Base-by-base conservation (phyloP, 345 rosid species). In the Mangifera indica region DNA sequence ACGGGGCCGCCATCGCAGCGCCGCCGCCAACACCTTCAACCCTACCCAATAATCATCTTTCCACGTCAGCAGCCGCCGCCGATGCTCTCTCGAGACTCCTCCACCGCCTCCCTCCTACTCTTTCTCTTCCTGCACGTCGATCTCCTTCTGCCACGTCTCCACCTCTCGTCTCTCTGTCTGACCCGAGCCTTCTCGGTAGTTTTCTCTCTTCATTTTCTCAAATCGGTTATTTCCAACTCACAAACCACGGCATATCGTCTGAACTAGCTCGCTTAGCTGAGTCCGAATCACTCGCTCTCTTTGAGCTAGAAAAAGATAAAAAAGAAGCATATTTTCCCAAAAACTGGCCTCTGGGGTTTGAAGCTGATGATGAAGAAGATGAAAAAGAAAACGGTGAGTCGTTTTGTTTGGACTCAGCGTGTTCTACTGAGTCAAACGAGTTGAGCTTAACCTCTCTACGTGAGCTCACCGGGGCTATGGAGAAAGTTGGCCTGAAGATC, bases 1-100 rank as follows among this genome's bases (percentile, higher is more conserved):
- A 76, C 86, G 79, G 77, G 68, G 80, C 78, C 69, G 80, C 87
- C 84, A 90, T 88, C 60, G 71, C 87, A 8, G 93, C 97, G 17
- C 97, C 98, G 6, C 98, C 93, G 6, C 98, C 98, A 29, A 90
- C 98, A 2, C 93, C 94, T 2, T 86, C 93, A 9, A 72, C 81
- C 8, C 90, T 79, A 40, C 76, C 82, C 10, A 77, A 78, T 72
- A 18, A 73, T 74, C 81, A 77, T 53, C 75, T 10, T n/a, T 42
- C 75, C 18, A 60, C 87, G 42, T 70, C 91, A 0, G 71, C 84
- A 17, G 80, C 82, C 57, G 20, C 84, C 6, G 84, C 85, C 2
- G 92, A 89, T 77, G 81, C 78, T 8, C 93, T 92, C 71, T 84
- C 98, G 13, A 72, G 78, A 25, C 93, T 93, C 74, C 78, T 89